These are phyloP conservation scores for Apiospora rasikravindrae DNA, from an alignment of 2,329 filamentous ascomycete species.

Conservation along the genomic window DNA sequence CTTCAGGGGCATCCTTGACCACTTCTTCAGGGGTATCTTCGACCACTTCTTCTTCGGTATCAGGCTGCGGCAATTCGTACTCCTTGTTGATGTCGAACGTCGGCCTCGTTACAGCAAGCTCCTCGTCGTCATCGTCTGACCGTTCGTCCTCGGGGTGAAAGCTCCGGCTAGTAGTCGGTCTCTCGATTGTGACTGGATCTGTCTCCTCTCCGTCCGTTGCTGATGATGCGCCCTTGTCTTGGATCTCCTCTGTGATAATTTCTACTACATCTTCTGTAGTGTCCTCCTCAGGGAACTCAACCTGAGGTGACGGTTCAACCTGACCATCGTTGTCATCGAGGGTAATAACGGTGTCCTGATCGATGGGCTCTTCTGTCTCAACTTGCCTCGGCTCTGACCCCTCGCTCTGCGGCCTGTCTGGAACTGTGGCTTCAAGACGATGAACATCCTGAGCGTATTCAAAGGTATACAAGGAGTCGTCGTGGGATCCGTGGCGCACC, in stretches of 20 bases:
- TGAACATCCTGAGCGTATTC: background rate
- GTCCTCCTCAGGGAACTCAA: background rate
- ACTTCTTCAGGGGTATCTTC: background rate
- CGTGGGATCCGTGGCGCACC: slow-evolving; percentile 1
- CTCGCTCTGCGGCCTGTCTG: background rate
- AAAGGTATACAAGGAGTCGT: background rate
- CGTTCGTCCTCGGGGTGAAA: background rate
- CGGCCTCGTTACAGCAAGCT: background rate
- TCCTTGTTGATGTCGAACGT: background rate
- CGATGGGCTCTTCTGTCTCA: background rate
- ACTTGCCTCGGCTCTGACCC: background rate
- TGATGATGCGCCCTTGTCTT: background rate
- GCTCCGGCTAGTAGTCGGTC: background rate
- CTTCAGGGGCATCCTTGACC: background rate
- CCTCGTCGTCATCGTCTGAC: background rate
- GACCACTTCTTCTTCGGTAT: background rate
- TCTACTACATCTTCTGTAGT: background rate
- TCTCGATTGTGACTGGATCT: slow-evolving; percentile 1
- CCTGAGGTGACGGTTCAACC: background rate
- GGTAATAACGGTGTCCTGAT: background rate
- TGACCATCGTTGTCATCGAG: background rate
- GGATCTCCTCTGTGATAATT: background rate
- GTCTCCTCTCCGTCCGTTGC: background rate
- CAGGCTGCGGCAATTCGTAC: background rate
- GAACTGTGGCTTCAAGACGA: background rate